Percentiles rank a stretch among this genome's conserved stretches.
These are phyloP conservation scores for Mortierella hygrophila DNA, from an alignment of 192 early-diverging fungal species.

Conservation along the genomic window DNA sequence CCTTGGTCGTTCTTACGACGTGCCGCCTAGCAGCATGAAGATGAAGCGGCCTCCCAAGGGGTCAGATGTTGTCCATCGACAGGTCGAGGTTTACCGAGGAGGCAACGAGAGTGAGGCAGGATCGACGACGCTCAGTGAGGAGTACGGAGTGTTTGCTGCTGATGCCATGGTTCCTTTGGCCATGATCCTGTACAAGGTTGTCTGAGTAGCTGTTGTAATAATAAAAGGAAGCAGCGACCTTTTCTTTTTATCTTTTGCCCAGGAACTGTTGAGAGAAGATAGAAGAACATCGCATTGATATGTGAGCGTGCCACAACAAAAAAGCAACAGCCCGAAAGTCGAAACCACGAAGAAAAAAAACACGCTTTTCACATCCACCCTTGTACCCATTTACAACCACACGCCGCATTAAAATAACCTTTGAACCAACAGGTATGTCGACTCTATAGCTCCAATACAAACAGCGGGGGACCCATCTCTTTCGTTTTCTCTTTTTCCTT, in stretches of 20 bases:
- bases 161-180: constrained; percentile 49
- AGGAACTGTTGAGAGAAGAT: not conserved
- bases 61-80: constrained; percentile 39
- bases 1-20: constrained; percentile 35
- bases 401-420: not conserved
- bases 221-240: not conserved
- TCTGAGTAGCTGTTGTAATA: constrained; percentile 10
- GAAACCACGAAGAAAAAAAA: not conserved
- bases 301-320: not conserved
- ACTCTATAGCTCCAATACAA: not conserved
- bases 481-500: not conserved
- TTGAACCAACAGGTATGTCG: not conserved
- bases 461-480: not conserved
- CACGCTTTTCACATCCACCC: not conserved
- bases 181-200: constrained; percentile 50
- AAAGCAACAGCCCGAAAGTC: not conserved
- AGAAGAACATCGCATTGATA: not conserved
- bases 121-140: constrained; percentile 15
- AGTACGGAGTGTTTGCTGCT: constrained; percentile 51
- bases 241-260: not conserved
- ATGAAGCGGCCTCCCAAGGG: constrained; percentile 52
- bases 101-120: not conserved
- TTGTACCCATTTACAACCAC: not conserved
- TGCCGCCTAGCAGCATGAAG: constrained; percentile 29
- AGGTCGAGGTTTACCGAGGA: constrained; percentile 7